Evolutionary conservation across 2,329 filamentous ascomycete genomes (phyloP), one percentile per base, ranked within the genome.

Genomic region (Epichloe scottii): DNA sequence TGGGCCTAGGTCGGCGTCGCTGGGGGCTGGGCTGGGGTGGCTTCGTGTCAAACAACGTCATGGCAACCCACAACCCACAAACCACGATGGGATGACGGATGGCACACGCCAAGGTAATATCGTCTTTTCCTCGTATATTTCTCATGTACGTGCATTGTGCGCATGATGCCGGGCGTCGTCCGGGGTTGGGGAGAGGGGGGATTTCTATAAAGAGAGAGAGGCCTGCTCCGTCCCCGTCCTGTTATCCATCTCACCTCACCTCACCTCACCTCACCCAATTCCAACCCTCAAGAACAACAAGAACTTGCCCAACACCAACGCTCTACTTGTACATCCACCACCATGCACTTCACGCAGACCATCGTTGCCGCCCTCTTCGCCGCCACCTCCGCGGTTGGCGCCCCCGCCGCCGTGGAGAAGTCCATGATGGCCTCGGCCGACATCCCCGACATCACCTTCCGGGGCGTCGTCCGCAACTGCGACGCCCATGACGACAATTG

Each of bases 301-400:
- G 8, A 30, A 10, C 8, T 30, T 30, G 26, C 39, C 35, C 12
- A 14, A 38, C 14, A 38, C 33, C 8, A 3, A 30, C 15, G 7
- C 10, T n/a, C 17, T 46, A 15, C 38, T 19, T 11, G 21, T 21
- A 40, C 38, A 35, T 26, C 34, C 48, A 14, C 34, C 57, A 71
- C 46, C 37, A 74, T 74, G 71, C 69, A 73, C 59, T 61, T 73
- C 66, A 66, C 69, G 55, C 63, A 63, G 58, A 57, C 67, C 52
- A 59, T 71, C 56, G 50, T 70, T 53, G 57, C 67, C 56, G 55
- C 63, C 58, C 55, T 67, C 59, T 44, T 68, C 54, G 58, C 63
- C 52, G 62, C 68, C 58, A 58, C 67, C 57, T 59, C 66, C 45
- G 62, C 64, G 55, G 52, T 66, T 49, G 63, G 68, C 33, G 65